These are phyloP conservation scores for Poteriospumella lacustris DNA, from an alignment of 108 stramenopile species.

Conservation along the genomic window DNA sequence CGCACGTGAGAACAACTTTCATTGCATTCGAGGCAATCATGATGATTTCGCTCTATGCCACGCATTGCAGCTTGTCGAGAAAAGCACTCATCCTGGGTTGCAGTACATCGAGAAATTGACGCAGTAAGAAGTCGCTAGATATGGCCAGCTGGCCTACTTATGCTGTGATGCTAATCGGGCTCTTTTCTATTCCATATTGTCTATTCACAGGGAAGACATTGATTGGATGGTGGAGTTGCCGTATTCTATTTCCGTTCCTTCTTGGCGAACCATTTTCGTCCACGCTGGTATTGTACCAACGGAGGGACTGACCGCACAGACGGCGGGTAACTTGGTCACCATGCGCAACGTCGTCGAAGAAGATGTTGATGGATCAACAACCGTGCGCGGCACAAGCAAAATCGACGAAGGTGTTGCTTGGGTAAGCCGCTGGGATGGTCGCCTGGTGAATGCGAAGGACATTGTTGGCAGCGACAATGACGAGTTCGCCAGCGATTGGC, in stretches of 20 bases:
- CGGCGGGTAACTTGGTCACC: conserved; percentile 33
- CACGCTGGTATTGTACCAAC: conserved; percentile 51
- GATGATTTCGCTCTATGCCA: no score
- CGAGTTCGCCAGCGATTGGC: conserved; percentile 28
- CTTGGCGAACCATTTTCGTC: conserved; percentile 38
- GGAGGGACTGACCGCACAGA: conserved; percentile 33
- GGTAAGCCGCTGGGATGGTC: conserved; percentile 22
- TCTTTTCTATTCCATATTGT: background rate
- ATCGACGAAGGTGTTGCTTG: conserved; percentile 15
- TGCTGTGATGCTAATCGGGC: conserved; percentile 38
- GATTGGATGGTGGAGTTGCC: conserved; percentile 42
- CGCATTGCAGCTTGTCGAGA: no score
- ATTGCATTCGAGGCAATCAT: conserved; percentile 75
- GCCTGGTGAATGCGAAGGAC: background rate
- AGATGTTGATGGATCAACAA: background rate
- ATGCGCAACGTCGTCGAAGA: conserved; percentile 44
- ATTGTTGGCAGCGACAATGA: conserved; percentile 36
- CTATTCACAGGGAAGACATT: conserved; percentile 35
- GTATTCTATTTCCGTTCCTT: conserved; percentile 44
- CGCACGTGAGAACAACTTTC: conserved; percentile 56
- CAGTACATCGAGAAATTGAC: no score
- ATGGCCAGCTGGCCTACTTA: no score
- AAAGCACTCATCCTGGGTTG: no score
- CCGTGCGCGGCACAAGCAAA: conserved; percentile 18
- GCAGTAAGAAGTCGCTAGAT: no score